phyloP scores from a whole-genome alignment of 768 basidiomycete species.

The Hypholoma fasciculare region DNA sequence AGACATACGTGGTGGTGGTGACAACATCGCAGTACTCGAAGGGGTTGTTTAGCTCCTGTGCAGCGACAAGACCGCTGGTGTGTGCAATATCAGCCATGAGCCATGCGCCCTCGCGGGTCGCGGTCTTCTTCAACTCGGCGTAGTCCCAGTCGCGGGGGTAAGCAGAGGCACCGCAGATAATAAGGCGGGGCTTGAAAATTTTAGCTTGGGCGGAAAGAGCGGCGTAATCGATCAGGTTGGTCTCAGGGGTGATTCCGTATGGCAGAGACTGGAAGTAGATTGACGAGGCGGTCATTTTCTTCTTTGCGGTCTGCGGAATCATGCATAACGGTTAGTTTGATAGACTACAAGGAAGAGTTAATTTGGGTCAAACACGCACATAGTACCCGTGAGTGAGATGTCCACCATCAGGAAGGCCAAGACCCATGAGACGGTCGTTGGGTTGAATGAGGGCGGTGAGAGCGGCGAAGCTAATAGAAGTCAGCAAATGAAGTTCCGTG shows the following conservation, averaged over 20 bases:
- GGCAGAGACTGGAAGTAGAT: conserved; percentile 99
- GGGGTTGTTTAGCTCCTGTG: conserved; percentile 85
- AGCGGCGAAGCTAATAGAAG: conserved; percentile 78
- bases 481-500: conserved; percentile 16
- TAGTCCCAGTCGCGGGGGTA: conserved; percentile 99
- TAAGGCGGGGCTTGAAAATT: conserved; percentile 91
- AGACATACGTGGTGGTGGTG: conserved; percentile 88
- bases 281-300: conserved; percentile 99
- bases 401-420: conserved; percentile 96
- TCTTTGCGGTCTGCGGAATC: conserved; percentile 81
- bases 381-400: conserved; percentile 98
- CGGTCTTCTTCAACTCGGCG: conserved; percentile 72
- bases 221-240: conserved; percentile 89
- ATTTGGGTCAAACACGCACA: conserved; percentile 42
- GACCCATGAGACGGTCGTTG: conserved; percentile 98
- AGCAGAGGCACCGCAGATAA: conserved; percentile 98
- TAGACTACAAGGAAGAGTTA: conserved; percentile 5
- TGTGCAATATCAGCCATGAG: conserved; percentile 98
- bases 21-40: conserved; percentile 98
- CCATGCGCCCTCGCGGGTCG: conserved; percentile 87
- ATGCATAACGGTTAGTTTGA: not conserved
- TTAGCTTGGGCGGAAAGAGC: conserved; percentile 82
- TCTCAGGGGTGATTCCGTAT: conserved; percentile 79
- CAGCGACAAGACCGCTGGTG: conserved; percentile 93
- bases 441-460: conserved; percentile 95